Percentiles rank a stretch among this genome's conserved stretches.
These are phyloP conservation scores for Kwoniella pini DNA, from an alignment of 768 basidiomycete genomes.

Conservation along the genomic window DNA sequence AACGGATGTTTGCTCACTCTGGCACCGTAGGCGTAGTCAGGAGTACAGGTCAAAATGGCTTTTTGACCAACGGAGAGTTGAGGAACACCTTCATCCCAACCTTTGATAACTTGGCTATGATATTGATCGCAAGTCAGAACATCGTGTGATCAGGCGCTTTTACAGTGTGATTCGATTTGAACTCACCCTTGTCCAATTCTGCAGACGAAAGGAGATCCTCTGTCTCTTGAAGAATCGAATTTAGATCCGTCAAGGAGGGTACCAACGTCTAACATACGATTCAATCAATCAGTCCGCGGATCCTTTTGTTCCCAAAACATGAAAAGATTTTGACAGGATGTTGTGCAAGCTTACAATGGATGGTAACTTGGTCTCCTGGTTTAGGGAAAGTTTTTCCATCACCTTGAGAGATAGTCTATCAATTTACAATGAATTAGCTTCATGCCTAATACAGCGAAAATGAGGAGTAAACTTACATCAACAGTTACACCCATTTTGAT, in stretches of 20 bases:
- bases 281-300: not conserved
- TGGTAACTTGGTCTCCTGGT: constrained; percentile 48
- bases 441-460: no score
- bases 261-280: constrained; percentile 46
- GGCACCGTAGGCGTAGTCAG: constrained; percentile 51
- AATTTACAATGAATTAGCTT: not conserved
- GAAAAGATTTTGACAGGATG: no score
- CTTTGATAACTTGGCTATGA: constrained; percentile 48
- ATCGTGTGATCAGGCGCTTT: no score
- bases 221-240: constrained; percentile 54
- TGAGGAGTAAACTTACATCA: constrained; percentile 47
- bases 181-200: constrained; percentile 47
- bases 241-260: constrained; percentile 54
- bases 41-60: constrained; percentile 54
- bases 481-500: constrained; percentile 53
- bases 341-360: constrained; percentile 50
- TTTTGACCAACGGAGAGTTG: constrained; percentile 55
- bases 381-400: constrained; percentile 55
- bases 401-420: constrained; percentile 46
- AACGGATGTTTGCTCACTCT: constrained; percentile 28
- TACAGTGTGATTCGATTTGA: not conserved
- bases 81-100: constrained; percentile 55
- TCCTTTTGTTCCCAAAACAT: no score
- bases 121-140: not conserved
- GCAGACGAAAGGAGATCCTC: constrained; percentile 50